Evolutionary conservation across 371 early-diverging fungal species (phyloP).

Genomic region (Mortierella sp.): DNA sequence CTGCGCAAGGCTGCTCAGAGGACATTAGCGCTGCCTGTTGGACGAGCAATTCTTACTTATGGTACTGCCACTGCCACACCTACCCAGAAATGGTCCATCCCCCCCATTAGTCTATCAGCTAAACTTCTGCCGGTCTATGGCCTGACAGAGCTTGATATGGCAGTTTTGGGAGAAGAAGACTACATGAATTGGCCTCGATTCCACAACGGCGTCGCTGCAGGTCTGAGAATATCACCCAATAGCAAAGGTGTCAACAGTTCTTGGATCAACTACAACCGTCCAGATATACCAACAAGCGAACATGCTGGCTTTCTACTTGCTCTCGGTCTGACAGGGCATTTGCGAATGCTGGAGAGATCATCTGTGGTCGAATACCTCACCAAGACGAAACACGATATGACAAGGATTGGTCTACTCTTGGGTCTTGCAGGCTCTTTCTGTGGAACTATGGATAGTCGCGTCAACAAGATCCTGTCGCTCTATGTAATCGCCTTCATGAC

Average conservation of each 20-base stretch:
- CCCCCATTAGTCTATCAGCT: constrained; percentile 64
- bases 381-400: constrained; percentile 67
- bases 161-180: constrained; percentile 55
- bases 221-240: constrained; percentile 72
- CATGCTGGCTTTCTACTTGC: constrained; percentile 89
- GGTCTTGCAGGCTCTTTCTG: constrained; percentile 77
- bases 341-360: constrained; percentile 68
- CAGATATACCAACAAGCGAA: constrained; percentile 57
- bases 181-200: constrained; percentile 83
- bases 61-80: constrained; percentile 65
- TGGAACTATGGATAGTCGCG: constrained; percentile 71
- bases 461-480: constrained; percentile 73
- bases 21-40: constrained; percentile 74
- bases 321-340: constrained; percentile 82
- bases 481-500: constrained; percentile 79
- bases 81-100: constrained; percentile 66
- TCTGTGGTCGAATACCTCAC: constrained; percentile 74
- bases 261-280: constrained; percentile 84
- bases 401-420: constrained; percentile 77
- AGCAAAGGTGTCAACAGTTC: constrained; percentile 65
- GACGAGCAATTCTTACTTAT: constrained; percentile 75
- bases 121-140: constrained; percentile 72
- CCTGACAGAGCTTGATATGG: constrained; percentile 62
- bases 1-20: constrained; percentile 65
- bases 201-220: constrained; percentile 88